Percentiles rank a stretch among this genome's conserved stretches.
Conservation (phyloP, 2,329 filamentous ascomycete species). For the Leptographium wingfieldii region DNA sequence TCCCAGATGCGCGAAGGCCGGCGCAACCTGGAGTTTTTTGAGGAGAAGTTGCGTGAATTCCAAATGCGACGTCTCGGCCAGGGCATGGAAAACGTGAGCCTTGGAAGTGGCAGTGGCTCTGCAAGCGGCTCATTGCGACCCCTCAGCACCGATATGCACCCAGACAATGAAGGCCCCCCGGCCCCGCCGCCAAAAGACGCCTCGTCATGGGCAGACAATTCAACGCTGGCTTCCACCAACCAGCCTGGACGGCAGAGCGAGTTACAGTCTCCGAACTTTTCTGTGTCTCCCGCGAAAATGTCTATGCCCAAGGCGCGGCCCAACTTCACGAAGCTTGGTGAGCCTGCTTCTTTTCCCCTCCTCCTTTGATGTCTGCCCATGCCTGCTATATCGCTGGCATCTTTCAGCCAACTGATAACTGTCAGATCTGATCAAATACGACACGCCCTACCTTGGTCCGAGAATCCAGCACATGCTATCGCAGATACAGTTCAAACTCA, state of each 20-base stretch:
- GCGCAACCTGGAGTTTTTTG: conserved; percentile 82
- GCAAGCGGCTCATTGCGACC: conserved; percentile 27
- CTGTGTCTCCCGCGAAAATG: conserved; percentile 1
- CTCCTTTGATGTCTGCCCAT: background rate
- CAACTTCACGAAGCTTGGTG: conserved; percentile 95
- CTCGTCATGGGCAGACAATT: conserved; percentile 36
- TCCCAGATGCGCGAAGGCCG: conserved; percentile 88
- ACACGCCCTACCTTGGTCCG: conserved; percentile 86
- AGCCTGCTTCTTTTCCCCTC: conserved; percentile 16
- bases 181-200: conserved; percentile 65
- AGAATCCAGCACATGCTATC: conserved; percentile 99
- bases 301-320: conserved; percentile 59
- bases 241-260: conserved; percentile 54
- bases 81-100: conserved; percentile 53
- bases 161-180: conserved; percentile 36
- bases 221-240: conserved; percentile 39
- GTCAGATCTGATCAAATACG: conserved; percentile 93
- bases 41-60: conserved; percentile 80
- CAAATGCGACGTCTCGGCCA: conserved; percentile 66
- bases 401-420: background rate
- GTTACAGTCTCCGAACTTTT: conserved; percentile 12
- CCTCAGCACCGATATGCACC: conserved; percentile 32
- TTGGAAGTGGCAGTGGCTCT: conserved; percentile 34
- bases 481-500: conserved; percentile 96
- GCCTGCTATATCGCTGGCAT: background rate